phyloP scores from a whole-genome alignment of 805 yeast genomes.

The Candida tammaniensis region DNA sequence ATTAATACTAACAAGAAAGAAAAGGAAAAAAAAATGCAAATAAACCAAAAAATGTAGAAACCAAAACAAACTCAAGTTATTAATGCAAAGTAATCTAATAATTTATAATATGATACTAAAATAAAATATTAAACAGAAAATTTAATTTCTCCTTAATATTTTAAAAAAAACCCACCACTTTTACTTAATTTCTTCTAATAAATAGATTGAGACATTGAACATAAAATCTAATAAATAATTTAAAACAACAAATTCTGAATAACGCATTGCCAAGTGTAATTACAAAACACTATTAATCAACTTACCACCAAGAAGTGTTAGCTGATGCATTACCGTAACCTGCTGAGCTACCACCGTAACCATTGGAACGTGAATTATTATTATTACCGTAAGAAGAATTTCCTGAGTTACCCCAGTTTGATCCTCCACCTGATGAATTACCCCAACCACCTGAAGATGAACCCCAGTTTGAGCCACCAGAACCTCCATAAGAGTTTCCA shows the following conservation, averaged over 20 bases:
- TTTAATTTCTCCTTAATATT: no score
- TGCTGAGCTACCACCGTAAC: constrained; percentile 8
- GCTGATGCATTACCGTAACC: constrained; percentile 25
- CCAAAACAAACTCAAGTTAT: constrained; percentile 20
- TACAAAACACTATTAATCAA: constrained; percentile 2
- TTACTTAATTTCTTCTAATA: constrained; percentile 1
- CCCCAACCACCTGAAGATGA: constrained; percentile 21
- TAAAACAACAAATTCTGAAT: background rate
- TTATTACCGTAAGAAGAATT: constrained; percentile 17
- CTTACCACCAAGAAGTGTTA: constrained; percentile 43
- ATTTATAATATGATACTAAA: constrained; percentile 7
- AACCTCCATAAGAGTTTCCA: constrained; percentile 35
- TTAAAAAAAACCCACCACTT: background rate
- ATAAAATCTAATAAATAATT: constrained; percentile 4
- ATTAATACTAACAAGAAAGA: constrained; percentile 14
- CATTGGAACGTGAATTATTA: constrained; percentile 13
- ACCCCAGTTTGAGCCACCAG: constrained; percentile 23
- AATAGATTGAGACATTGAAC: constrained; percentile 16
- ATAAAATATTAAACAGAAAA: constrained; percentile 8
- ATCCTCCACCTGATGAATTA: constrained; percentile 17
- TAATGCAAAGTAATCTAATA: constrained; percentile 19
- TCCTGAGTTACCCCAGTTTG: constrained; percentile 14
- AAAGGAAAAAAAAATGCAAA: constrained; percentile 12
- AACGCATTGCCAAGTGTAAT: constrained; percentile 10
- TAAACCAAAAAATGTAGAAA: constrained; percentile 12